Evolutionary conservation across 306 rosid species (phyloP).

Genomic region (Abrus precatorius): DNA sequence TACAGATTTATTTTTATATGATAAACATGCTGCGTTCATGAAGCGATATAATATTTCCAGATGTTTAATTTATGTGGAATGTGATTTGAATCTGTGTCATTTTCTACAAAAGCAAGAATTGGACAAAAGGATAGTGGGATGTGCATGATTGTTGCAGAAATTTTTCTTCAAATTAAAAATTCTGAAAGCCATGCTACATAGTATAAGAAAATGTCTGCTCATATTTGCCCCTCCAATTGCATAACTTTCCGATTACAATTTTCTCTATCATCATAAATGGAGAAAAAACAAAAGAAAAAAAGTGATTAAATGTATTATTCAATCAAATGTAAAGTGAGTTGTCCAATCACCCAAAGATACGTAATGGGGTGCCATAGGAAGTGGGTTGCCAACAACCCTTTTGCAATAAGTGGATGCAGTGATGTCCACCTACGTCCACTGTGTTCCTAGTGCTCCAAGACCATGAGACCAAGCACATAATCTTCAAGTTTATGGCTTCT

Average conservation of each 20-base stretch:
- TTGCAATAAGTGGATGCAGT: conserved; percentile 50
- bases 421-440: conserved; percentile 72
- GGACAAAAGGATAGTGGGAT: conserved; percentile 49
- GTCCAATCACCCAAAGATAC: conserved; percentile 49
- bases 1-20: background rate
- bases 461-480: conserved; percentile 40
- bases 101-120: conserved; percentile 16
- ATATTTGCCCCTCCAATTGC: conserved; percentile 5
- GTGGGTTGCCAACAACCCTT: conserved; percentile 62
- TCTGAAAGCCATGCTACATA: conserved; percentile 38
- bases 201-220: background rate
- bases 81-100: conserved; percentile 36
- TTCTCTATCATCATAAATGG: conserved; percentile 1
- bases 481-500: conserved; percentile 15
- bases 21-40: conserved; percentile 30
- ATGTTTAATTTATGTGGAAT: conserved; percentile 38
- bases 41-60: conserved; percentile 19
- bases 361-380: conserved; percentile 53
- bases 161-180: conserved; percentile 19
- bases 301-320: background rate
- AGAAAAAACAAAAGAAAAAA: background rate
- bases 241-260: conserved; percentile 14
- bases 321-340: conserved; percentile 9
- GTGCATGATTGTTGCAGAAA: conserved; percentile 38
- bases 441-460: conserved; percentile 49